These are phyloP conservation scores for Aspergillus sp. DNA, from an alignment of 2,329 filamentous ascomycete genomes.

Conservation along the genomic window DNA sequence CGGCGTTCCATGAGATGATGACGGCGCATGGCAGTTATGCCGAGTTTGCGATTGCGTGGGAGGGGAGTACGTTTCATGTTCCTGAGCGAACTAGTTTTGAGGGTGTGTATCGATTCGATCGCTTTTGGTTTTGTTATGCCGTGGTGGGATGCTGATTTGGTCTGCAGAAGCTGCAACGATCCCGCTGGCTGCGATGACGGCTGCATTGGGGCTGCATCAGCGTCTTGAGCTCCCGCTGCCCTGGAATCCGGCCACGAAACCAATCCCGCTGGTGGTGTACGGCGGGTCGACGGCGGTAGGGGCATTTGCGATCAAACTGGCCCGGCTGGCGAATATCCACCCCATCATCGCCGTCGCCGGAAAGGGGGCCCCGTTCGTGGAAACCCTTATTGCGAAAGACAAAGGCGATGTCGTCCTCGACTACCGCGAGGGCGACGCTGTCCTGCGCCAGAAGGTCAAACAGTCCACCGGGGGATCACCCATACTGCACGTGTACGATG, in stretches of 20 bases:
- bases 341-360: slow-evolving; percentile 52
- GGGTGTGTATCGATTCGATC: slow-evolving; percentile 20
- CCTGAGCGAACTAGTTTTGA: slow-evolving; percentile 42
- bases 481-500: slow-evolving; percentile 6
- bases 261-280: slow-evolving; percentile 35
- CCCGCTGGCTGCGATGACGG: slow-evolving; percentile 45
- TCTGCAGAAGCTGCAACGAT: slow-evolving; percentile 47
- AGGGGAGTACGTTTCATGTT: slow-evolving; percentile 45
- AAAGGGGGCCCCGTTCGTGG: slow-evolving; percentile 39
- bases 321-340: slow-evolving; percentile 44
- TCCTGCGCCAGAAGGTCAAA: slow-evolving; percentile 38
- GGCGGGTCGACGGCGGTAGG: slow-evolving; percentile 45
- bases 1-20: slow-evolving; percentile 36
- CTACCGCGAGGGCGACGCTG: slow-evolving; percentile 47
- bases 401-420: slow-evolving; percentile 50
- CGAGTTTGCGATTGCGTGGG: slow-evolving; percentile 44
- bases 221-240: slow-evolving; percentile 39
- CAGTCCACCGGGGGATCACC: slow-evolving; percentile 8
- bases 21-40: slow-evolving; percentile 42
- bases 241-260: slow-evolving; percentile 29
- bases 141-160: no score
- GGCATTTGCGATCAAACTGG: slow-evolving; percentile 47
- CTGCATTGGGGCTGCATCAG: slow-evolving; percentile 41
- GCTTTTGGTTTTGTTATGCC: no score
- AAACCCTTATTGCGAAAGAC: slow-evolving; percentile 39